Base-by-base conservation (phyloP, 352 stramenopile species). In the Phytopythium delawarense region DNA sequence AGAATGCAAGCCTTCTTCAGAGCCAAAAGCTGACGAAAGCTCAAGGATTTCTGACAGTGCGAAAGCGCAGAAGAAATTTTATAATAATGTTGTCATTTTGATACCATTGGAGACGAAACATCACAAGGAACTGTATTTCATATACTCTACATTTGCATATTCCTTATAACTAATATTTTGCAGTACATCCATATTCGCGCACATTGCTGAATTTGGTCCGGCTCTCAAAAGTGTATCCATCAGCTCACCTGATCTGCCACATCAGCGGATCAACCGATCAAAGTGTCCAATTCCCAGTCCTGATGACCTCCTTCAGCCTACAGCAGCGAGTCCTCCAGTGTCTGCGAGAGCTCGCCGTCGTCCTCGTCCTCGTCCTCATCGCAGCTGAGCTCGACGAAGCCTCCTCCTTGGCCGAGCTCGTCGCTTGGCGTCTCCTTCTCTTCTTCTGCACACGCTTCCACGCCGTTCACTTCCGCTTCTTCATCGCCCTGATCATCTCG, bases 311-410 rank as follows among this genome's bases (percentile, higher is more conserved):
- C 39, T 13, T 21, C 7, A 21, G 2, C 44, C 23, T 53, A 53
- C 46, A 53, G 46, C 23, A 53, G 46, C 46, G 46, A 53, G 25
- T 53, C 46, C 4, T 53, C 46, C 23, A 53, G 13, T 23, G 46
- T 15, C 46, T 53, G 46, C 46, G 46, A 53, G 46, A 53, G 46
- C 23, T 53, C 46, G 46, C 46, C 12, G 34, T 59, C 53, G 28
- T 49, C 37, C 15, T 59, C 35, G 39, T 42, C 28, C 40, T 46
- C 46, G 46, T 53, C 23, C 20, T 50, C 37, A 13, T 32, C 46
- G 25, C 46, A 37, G 8, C 46, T 53, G 46, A 53, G 21, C 25
- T 34, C 21, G 9, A 12, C 23, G 2, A 7, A 25, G 46, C 18
- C 46, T 34, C 23, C 23, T 35, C 25, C 46, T 9, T 21, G 21